phyloP scores from a whole-genome alignment of 31 red algal genomes.

The Porphyra umbilicalis region DNA sequence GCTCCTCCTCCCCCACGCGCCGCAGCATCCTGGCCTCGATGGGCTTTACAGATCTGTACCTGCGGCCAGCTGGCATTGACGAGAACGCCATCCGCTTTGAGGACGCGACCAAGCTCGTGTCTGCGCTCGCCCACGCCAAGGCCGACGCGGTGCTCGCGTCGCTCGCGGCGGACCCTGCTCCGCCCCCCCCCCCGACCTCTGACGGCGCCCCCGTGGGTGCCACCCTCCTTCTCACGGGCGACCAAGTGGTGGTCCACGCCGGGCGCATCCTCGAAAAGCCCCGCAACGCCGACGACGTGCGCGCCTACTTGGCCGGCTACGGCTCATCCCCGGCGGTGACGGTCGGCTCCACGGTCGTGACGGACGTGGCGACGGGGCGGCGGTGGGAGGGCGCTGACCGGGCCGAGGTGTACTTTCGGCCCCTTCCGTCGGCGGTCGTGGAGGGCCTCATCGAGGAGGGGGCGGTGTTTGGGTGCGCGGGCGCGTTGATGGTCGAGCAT shows the following conservation, averaged over 20 bases:
- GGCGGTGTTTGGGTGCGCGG: slow-evolving; percentile 67
- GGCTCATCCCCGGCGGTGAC: slow-evolving; percentile 79
- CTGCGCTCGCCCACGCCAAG: slow-evolving; percentile 71
- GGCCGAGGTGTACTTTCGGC: slow-evolving; percentile 89
- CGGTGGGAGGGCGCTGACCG: slow-evolving; percentile 67
- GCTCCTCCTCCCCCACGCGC: slow-evolving; percentile 86
- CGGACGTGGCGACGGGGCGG: slow-evolving; percentile 42
- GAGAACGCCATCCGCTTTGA: slow-evolving; percentile 59
- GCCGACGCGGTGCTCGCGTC: slow-evolving; percentile 46
- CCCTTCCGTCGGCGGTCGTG: slow-evolving; percentile 68
- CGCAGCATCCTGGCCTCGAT: slow-evolving; percentile 57
- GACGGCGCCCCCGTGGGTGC: not conserved
- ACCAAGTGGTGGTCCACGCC: slow-evolving; percentile 88
- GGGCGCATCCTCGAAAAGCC: slow-evolving; percentile 85
- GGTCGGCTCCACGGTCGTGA: slow-evolving; percentile 65
- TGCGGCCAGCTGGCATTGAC: slow-evolving; percentile 42
- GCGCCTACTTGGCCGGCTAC: slow-evolving; percentile 53
- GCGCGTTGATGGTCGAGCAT: slow-evolving; percentile 86
- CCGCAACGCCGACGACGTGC: slow-evolving; percentile 39
- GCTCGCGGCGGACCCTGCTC: not conserved
- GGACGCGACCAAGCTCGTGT: slow-evolving; percentile 56
- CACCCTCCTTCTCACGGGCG: slow-evolving; percentile 73
- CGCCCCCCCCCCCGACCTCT: not conserved
- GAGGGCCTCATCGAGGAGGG: slow-evolving; percentile 62
- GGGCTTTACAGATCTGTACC: slow-evolving; percentile 19